Percentiles rank a stretch among this genome's conserved stretches.
These are phyloP conservation scores for Pseudonitzschia pungens DNA, from an alignment of 108 stramenopile species.

Conservation along the genomic window DNA sequence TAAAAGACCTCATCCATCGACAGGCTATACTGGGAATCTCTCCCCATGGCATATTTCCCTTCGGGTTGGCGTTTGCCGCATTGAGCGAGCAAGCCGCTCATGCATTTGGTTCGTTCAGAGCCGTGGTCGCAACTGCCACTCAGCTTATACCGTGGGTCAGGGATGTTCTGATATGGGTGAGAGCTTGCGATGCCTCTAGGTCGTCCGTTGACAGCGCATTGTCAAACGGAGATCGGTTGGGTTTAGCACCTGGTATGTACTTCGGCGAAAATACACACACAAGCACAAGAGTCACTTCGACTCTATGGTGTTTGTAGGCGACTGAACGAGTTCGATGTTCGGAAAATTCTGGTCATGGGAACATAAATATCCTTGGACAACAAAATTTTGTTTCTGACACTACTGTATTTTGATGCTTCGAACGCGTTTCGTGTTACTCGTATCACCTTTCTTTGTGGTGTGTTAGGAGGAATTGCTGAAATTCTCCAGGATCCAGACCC, in stretches of 20 bases:
- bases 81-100: slow-evolving; percentile 46
- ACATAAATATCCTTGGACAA: not conserved
- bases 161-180: slow-evolving; percentile 64
- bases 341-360: not conserved
- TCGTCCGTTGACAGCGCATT: slow-evolving; percentile 56
- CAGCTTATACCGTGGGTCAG: slow-evolving; percentile 73
- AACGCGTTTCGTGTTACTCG: not conserved
- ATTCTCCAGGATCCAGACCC: slow-evolving; percentile 84
- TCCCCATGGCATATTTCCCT: slow-evolving; percentile 94
- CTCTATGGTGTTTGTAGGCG: not conserved
- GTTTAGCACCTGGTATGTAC: slow-evolving; percentile 14
- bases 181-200: slow-evolving; percentile 71
- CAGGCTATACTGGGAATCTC: slow-evolving; percentile 80
- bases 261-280: no score
- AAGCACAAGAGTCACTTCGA: no score
- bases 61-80: slow-evolving; percentile 79
- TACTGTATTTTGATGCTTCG: not conserved
- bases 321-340: not conserved
- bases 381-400: not conserved
- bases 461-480: slow-evolving; percentile 90
- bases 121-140: slow-evolving; percentile 83
- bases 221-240: slow-evolving; percentile 25
- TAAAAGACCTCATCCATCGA: slow-evolving; percentile 35
- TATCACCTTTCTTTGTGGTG: slow-evolving; percentile 42
- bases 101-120: slow-evolving; percentile 71